phyloP scores from a whole-genome alignment of 1,284 basidiomycete species.

The Polyporus tsugae region DNA sequence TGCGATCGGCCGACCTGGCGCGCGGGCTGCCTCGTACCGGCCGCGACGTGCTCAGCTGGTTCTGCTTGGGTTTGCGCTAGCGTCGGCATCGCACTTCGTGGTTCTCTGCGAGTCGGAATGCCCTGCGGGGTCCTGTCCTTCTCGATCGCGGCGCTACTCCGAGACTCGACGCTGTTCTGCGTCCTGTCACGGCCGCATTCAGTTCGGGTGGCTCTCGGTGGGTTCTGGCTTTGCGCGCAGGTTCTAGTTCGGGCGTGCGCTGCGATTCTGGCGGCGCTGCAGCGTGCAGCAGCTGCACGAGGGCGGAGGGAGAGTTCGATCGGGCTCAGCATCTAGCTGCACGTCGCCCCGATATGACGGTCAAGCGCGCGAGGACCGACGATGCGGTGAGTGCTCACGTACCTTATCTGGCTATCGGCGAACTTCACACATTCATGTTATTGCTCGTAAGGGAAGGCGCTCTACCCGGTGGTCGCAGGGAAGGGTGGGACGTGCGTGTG shows the following conservation, averaged over 20 bases:
- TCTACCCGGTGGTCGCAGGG: neutral
- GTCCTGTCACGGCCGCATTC: conserved; percentile 2
- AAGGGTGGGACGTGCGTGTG: conserved; percentile 11
- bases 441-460: neutral
- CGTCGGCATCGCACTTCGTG: neutral
- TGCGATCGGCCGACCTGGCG: neutral
- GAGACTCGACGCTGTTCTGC: neutral
- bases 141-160: neutral
- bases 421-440: conserved; percentile 7
- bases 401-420: conserved; percentile 19
- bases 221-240: conserved; percentile 9
- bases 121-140: neutral
- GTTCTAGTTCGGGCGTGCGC: conserved; percentile 11
- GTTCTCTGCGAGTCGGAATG: neutral
- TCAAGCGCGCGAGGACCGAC: conserved; percentile 14
- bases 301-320: conserved; percentile 1
- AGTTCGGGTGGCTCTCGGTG: neutral
- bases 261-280: conserved; percentile 20
- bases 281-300: conserved; percentile 13
- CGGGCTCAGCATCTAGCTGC: conserved; percentile 17
- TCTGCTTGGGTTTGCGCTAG: neutral
- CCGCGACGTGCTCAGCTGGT: conserved; percentile 5
- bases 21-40: conserved; percentile 3
- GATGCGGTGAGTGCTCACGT: conserved; percentile 16
- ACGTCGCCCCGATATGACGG: conserved; percentile 14